Base-by-base conservation (phyloP, 148 eudicot genomes). In the Rhododendron molle region DNA sequence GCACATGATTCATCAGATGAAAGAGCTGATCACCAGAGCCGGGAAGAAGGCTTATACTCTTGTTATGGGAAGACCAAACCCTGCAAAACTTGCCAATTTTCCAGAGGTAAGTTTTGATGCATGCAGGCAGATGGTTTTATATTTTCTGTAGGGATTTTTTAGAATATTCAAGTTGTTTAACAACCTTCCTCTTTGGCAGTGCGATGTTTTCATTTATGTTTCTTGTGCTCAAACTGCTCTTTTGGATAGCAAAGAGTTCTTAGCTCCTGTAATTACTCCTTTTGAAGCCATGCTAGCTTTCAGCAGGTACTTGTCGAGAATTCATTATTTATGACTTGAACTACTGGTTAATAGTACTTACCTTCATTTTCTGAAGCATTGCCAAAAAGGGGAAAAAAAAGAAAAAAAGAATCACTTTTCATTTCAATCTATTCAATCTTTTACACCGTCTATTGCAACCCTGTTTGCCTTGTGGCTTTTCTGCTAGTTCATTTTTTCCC, bases 211-310 rank as follows among this genome's bases (percentile, higher is more conserved):
- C 86, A 83, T 96, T 32, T 93, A 93, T 89, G 90, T 96, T 72
- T 96, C 97, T 65, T 96, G 99, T 89, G 91, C 98, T 6, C 97
- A 96, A 95, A 94, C 99, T 84, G 94, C 99, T 81, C 92, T 96
- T 73, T 83, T 94, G 94, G 99, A 96, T 90, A 95, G 99, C 93
- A 94, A 96, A 88, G 99, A 96, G 89, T 96, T 94, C 90, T 88
- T 96, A 85, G 96, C 99, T 88, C 99, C 99, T 78, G 90, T 96
- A 87, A 96, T 96, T 89, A 95, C 99, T 83, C 99, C 99, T 52
- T 96, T 90, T 36, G 99, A 95, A 87, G 99, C 99, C 52, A 89
- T 90, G 82, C 88, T 96, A 76, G 99, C 99, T 81, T 95, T 94
- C 87, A 90, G 56, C 89, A 95, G 99, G 98, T 96, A 90, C 58